These are phyloP conservation scores for Exophiala mesophila DNA, from an alignment of 2,329 filamentous ascomycete species.

Conservation along the genomic window DNA sequence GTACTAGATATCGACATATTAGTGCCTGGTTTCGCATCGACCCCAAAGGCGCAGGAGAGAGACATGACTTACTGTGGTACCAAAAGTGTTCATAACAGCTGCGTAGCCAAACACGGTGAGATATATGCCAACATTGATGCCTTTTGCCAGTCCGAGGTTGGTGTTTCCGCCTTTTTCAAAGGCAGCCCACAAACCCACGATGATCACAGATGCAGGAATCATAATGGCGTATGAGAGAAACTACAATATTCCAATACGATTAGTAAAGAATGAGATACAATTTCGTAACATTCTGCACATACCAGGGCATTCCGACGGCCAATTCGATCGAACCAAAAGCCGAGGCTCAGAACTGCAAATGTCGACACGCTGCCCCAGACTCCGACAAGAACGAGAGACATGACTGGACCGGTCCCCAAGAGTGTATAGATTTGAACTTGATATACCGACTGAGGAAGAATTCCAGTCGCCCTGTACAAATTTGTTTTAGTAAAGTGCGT, in stretches of 20 bases:
- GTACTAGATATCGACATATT: conserved; percentile 6
- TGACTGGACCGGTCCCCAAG: conserved; percentile 1
- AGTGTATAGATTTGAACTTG: conserved; percentile 10
- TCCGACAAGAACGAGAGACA: conserved; percentile 10
- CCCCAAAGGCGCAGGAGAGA: not conserved
- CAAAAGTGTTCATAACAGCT: conserved; percentile 11
- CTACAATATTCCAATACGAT: conserved; percentile 1
- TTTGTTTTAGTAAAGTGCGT: not conserved
- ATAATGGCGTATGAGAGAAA: conserved; percentile 13
- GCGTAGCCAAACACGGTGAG: conserved; percentile 9
- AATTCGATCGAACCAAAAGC: conserved; percentile 8
- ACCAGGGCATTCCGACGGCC: conserved; percentile 11
- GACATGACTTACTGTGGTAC: conserved; percentile 4
- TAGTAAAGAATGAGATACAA: not conserved
- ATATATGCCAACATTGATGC: conserved; percentile 9
- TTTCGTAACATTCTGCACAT: conserved; percentile 1
- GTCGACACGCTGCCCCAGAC: conserved; percentile 11
- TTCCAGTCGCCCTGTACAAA: conserved; percentile 8
- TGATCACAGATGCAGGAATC: conserved; percentile 5
- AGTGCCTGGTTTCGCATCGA: not conserved
- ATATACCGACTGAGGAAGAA: conserved; percentile 5
- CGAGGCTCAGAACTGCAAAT: conserved; percentile 3
- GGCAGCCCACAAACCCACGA: conserved; percentile 2
- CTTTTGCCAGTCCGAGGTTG: conserved; percentile 4
- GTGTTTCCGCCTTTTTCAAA: conserved; percentile 5